A percentile compares a stretch with the other conserved stretches of the same genome.
Conservation (phyloP, 2,329 filamentous ascomycete species). For the Curvularia lunata region DNA sequence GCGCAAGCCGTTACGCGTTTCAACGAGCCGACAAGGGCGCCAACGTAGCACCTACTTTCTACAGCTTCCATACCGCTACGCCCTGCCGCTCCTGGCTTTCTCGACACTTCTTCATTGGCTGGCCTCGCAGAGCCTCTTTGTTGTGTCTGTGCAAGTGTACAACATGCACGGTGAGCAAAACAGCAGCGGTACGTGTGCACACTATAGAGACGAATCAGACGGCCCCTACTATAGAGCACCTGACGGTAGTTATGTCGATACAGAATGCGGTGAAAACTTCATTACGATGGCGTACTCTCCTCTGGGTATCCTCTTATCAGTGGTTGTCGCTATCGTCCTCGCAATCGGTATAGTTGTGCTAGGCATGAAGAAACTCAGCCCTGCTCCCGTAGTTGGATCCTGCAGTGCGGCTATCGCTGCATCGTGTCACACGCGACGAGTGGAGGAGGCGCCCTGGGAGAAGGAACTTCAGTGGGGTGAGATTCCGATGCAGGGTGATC, state of each 20-base stretch:
- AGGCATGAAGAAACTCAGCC: neutral
- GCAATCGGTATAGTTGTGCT: neutral
- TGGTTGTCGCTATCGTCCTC: neutral
- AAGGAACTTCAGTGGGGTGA: neutral
- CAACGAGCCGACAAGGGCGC: slow-evolving; percentile 32
- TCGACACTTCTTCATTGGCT: slow-evolving; percentile 52
- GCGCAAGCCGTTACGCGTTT: slow-evolving; percentile 48
- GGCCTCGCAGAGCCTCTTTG: slow-evolving; percentile 52
- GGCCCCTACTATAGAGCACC: too few relatives aligned
- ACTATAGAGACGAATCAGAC: too few relatives aligned
- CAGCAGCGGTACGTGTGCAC: neutral
- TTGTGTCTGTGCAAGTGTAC: slow-evolving; percentile 41
- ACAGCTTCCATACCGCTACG: slow-evolving; percentile 48
- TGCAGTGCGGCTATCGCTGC: neutral
- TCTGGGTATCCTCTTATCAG: neutral
- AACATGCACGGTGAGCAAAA: neutral
- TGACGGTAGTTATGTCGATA: neutral
- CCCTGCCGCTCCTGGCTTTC: slow-evolving; percentile 43
- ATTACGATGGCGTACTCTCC: neutral
- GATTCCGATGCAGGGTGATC: neutral
- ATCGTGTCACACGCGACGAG: neutral
- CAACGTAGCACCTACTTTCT: slow-evolving; percentile 53
- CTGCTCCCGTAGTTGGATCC: neutral
- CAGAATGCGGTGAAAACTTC: neutral
- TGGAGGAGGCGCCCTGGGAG: neutral